Base-by-base conservation (phyloP, 805 yeast genomes). In the Myxozyma mucilagina region DNA sequence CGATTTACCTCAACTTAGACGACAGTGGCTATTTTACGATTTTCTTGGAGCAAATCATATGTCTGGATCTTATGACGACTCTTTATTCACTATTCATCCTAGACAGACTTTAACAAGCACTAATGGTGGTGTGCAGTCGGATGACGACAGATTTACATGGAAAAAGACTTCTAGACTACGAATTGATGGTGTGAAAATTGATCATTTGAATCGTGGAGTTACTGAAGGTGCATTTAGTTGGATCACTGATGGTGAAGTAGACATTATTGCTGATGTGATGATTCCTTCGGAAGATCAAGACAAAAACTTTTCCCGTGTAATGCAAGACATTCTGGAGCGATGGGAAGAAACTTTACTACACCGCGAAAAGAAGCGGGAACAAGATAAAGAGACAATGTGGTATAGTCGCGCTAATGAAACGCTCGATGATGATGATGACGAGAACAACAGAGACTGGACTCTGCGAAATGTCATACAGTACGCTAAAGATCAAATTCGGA, bases 1-100 rank as follows among this genome's bases (percentile, higher is more conserved):
- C 71, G 96, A 90, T 61, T 72, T 92, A 47, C 87, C 92, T 1
- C 79, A 82, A 56, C 78, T 94, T 59, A 79, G 99, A 57, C 90
- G 91, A 72, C 96, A 94, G 73, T 94, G 99, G 98, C 77, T 94
- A 34, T 87, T 90, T 70, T 87, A 87, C 73, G 99, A 94, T 72
- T 77, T 93, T 47, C 74, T 94, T 61, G 89, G 87, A 71, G 96
- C 97, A 11, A 87, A 85, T 66, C 84, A 86, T 67, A 83, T 91
- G 71, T 87, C 93, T 60, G 99, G 99, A 0, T 83, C 96, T 4
- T 94, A 90, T 73, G 99, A 94, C 74, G 89, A 91, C 68, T 88
- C 98, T 1, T 79, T 94, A 67, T 94, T 94, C 77, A 92, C 98
- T 0, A 84, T 94, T 43, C 96, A 94, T 73, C 87, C 87, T 65